Evolutionary conservation across 1,284 basidiomycete genomes (phyloP).

Genomic region (Sanghuangporus sanghuang): DNA sequence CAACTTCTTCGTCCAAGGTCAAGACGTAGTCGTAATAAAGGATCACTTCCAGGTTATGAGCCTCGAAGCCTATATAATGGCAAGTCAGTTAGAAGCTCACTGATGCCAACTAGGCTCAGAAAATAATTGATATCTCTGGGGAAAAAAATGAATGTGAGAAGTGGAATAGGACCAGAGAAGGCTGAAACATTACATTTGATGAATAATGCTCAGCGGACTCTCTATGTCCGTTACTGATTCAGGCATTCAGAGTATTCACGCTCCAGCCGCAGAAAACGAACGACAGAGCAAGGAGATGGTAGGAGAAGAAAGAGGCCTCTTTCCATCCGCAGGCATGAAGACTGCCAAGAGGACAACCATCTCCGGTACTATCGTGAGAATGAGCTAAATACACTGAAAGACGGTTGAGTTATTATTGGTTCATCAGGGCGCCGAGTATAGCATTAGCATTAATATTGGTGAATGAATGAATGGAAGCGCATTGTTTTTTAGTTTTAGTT

Average conservation of each 20-base stretch:
- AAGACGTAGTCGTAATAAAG: slow-evolving; percentile 17
- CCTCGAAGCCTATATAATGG: background rate
- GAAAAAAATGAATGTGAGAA: background rate
- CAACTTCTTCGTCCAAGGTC: slow-evolving; percentile 13
- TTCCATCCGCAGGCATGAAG: no score
- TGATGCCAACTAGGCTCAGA: slow-evolving; percentile 5
- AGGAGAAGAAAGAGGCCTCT: no score
- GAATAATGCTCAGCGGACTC: background rate
- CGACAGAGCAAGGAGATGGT: no score
- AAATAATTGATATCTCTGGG: slow-evolving; percentile 9
- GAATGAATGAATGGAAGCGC: no score
- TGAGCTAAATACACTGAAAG: no score
- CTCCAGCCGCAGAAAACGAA: no score
- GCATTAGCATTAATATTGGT: no score
- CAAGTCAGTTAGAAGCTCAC: background rate
- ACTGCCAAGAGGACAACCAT: no score
- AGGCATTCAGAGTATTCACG: background rate
- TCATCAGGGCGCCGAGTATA: no score
- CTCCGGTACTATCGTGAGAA: no score
- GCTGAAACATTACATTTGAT: slow-evolving; percentile 2
- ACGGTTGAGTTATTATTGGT: no score
- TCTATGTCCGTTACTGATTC: background rate
- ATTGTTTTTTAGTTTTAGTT: no score
- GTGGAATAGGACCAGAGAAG: background rate
- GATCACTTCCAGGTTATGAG: slow-evolving; percentile 1